These are phyloP conservation scores for Mrakiaceae sp. DNA, from an alignment of 1,284 basidiomycete species.

Conservation along the genomic window DNA sequence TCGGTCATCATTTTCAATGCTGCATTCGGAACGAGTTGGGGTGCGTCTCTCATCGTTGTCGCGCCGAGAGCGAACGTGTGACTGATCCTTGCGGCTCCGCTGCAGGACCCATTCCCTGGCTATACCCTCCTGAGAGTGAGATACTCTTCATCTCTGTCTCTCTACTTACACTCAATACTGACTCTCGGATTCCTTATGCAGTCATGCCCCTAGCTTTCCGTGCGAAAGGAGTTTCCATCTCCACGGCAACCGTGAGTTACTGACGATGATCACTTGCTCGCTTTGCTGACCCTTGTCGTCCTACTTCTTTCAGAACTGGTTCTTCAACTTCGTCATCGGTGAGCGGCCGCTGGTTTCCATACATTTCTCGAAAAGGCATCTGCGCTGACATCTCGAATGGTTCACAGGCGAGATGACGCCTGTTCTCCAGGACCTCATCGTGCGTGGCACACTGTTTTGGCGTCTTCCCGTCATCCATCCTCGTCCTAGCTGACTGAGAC, in stretches of 20 bases:
- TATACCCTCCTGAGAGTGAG: conserved; percentile 70
- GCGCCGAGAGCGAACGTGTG: background rate
- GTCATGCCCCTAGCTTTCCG: conserved; percentile 78
- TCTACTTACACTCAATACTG: background rate
- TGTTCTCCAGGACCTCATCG: conserved; percentile 74
- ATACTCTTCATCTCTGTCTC: background rate
- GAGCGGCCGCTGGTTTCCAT: background rate
- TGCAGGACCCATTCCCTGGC: conserved; percentile 50
- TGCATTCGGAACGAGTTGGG: conserved; percentile 52
- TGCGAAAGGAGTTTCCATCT: conserved; percentile 88
- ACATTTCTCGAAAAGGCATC: no score
- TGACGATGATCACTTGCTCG: background rate
- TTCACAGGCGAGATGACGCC: conserved; percentile 53
- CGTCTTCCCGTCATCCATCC: background rate
- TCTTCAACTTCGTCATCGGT: conserved; percentile 59
- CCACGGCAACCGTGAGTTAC: conserved; percentile 57
- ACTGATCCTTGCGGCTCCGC: background rate
- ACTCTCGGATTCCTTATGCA: background rate
- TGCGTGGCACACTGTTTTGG: conserved; percentile 19
- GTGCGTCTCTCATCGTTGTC: conserved; percentile 7
- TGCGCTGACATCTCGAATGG: no score
- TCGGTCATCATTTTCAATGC: conserved; percentile 93
- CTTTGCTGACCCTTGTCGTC: background rate
- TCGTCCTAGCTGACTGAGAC: background rate
- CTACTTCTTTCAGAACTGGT: conserved; percentile 45